Evolutionary conservation across 1,284 basidiomycete genomes (phyloP), one percentile per base, ranked within the genome.

Genomic region (Laetiporus sulphureus): DNA sequence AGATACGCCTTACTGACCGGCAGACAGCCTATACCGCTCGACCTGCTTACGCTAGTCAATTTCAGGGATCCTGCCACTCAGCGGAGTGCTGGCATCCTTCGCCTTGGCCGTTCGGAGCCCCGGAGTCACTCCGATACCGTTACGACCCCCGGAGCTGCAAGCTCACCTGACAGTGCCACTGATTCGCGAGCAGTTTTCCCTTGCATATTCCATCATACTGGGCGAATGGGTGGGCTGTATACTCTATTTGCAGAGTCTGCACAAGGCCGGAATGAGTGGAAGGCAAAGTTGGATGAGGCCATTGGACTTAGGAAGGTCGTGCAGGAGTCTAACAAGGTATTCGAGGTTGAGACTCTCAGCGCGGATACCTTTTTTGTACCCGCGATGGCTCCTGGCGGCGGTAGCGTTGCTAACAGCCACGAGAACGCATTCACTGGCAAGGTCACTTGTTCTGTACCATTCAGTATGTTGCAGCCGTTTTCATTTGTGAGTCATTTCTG

Each of bases 391-490:
- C 60, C 72, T 5, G 57, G 68, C 34, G 45, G 45, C 3, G 46
- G 47, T 21, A 54, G 67, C 29, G 69, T 79, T 7, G 68, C 75
- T 4, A 82, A 83, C 77, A 82, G 76, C 47, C 76, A 83, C 43
- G 81, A 83, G 36, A 79, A 73, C 40, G 67, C 79, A 10, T 85
- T 85, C 55, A 93, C 91, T 0, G 91, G 91, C 2, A 85, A 87
- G 54, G 91, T 96, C 34, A 93, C 91, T 2, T 96, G 92, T 58
- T 93, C 91, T 0, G 87, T 93, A 19, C 91, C 94, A 3, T 94
- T 95, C 60, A 82, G 90, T 91, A 54, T 30, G 1, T 5, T 22
- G 18, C 13, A 15, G 3, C 12, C 4, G 5, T 13, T n/a, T 4
- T 18, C 13, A 18, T 18, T 40, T 4, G 25, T 34, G 10, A 38